Base-by-base conservation (phyloP, 1,284 basidiomycete genomes). In the Ceratobasidium sp. region DNA sequence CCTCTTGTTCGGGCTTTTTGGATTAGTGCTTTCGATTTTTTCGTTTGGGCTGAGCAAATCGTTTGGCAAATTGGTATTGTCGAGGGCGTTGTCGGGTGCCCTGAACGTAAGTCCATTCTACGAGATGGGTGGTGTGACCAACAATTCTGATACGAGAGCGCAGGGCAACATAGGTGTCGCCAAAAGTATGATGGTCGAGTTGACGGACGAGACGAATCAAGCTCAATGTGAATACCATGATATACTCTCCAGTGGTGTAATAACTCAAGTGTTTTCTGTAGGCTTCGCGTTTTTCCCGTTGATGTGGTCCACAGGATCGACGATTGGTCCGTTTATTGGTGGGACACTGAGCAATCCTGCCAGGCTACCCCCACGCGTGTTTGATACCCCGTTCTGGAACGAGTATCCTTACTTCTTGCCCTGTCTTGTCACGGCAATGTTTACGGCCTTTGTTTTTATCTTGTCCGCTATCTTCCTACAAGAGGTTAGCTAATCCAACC, bases 121-220 rank as follows among this genome's bases (percentile, higher is more conserved):
- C 18, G n/a, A n/a, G n/a, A n/a, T 41, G 12, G n/a, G 18, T 50
- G 55, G n/a, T 18, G 16, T 27, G 50, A n/a, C 23, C 50, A 33
- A 33, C 20, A 20, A 30, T 55, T 54, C 14, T 52, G 27, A 27
- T 54, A 2, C n/a, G 20, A 44, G 12, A 10, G 30, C 23, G 3
- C 41, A 73, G 70, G 70, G 82, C 35, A 83, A 83, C 65, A 77
- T 80, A 16, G 82, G 80, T n/a, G 81, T 83, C 41, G 78, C 80
- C 33, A 82, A 82, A 60, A 78, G 70, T 35, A 78, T 79, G 41
- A 65, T 82, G 16, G 79, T 80, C 23, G 80, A 81, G 54, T 60
- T 81, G 38, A 79, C 80, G 46, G 79, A 80, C 74, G 66, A 74
- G 52, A 80, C 77, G 14, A 81, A 82, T 50, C 74, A 80, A 44